phyloP scores from a whole-genome alignment of 2,329 filamentous ascomycete species.

The Aspergillus sergii region DNA sequence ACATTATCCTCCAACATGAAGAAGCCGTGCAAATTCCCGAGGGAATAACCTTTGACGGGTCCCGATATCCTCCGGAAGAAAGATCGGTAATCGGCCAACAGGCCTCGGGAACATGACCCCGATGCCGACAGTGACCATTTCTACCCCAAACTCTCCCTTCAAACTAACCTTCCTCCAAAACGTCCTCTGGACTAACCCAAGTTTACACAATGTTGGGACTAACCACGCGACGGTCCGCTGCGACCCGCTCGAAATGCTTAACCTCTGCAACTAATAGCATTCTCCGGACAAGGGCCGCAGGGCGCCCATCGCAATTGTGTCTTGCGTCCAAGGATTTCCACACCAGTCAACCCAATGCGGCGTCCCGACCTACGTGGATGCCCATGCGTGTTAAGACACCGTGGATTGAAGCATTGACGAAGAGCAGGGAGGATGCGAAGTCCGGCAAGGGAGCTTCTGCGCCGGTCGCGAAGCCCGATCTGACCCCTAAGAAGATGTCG shows the following conservation, averaged over 20 bases:
- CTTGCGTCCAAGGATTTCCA: slow-evolving; percentile 30
- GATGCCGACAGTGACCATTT: slow-evolving; percentile 7
- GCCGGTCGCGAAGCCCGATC: slow-evolving; percentile 52
- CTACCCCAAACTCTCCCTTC: not conserved
- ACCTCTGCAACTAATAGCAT: slow-evolving; percentile 12
- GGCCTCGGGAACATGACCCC: slow-evolving; percentile 23
- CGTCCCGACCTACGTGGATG: slow-evolving; percentile 46
- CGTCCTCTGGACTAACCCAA: not conserved
- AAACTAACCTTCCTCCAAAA: not conserved
- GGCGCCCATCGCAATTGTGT: slow-evolving; percentile 9
- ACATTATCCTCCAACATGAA: not conserved
- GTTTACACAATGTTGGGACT: slow-evolving; percentile 21
- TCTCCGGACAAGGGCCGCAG: slow-evolving; percentile 10
- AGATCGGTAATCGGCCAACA: slow-evolving; percentile 17
- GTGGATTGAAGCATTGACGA: slow-evolving; percentile 67
- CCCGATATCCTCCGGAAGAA: slow-evolving; percentile 31
- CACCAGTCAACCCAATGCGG: slow-evolving; percentile 27
- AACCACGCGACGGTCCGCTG: slow-evolving; percentile 21
- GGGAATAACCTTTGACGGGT: not conserved
- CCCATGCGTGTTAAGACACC: slow-evolving; percentile 65
- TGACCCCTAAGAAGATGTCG: slow-evolving; percentile 69
- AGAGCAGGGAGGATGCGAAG: slow-evolving; percentile 50
- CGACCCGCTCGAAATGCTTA: slow-evolving; percentile 24
- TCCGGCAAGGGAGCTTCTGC: slow-evolving; percentile 23
- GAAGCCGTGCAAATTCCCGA: not conserved